These are phyloP conservation scores for Lactifluus subvellereus DNA, from an alignment of 768 basidiomycete species.

Conservation along the genomic window DNA sequence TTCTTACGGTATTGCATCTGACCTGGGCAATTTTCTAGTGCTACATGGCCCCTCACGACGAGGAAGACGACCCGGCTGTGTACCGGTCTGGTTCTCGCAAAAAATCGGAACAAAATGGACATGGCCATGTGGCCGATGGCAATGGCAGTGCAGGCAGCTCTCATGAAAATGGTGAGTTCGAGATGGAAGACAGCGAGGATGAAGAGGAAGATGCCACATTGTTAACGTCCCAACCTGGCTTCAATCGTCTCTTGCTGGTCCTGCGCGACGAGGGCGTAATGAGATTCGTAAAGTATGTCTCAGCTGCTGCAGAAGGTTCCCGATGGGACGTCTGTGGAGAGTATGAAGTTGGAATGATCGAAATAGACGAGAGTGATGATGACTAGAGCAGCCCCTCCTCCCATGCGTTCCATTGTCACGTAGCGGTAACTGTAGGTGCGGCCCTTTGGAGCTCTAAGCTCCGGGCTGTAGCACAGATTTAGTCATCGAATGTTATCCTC, in stretches of 20 bases:
- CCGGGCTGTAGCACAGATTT: slow-evolving; percentile 14
- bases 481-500: slow-evolving; percentile 61
- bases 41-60: slow-evolving; percentile 92
- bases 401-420: not conserved
- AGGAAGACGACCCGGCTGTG: slow-evolving; percentile 92
- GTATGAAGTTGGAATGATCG: slow-evolving; percentile 82
- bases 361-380: slow-evolving; percentile 29
- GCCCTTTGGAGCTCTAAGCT: not conserved
- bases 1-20: slow-evolving; percentile 2
- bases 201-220: slow-evolving; percentile 69
- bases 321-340: slow-evolving; percentile 93
- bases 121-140: slow-evolving; percentile 21
- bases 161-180: slow-evolving; percentile 3
- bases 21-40: slow-evolving; percentile 43
- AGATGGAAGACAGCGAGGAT: slow-evolving; percentile 13
- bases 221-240: slow-evolving; percentile 81
- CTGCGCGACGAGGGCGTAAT: slow-evolving; percentile 90
- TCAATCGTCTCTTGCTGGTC: slow-evolving; percentile 84
- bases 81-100: slow-evolving; percentile 53
- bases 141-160: slow-evolving; percentile 22
- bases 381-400: not conserved
- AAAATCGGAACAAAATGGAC: slow-evolving; percentile 24
- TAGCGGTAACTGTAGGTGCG: slow-evolving; percentile 6
- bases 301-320: slow-evolving; percentile 81
- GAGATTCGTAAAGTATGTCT: slow-evolving; percentile 93